Base-by-base conservation (phyloP, 495 filamentous ascomycete genomes). In the Haplographium delicatum region DNA sequence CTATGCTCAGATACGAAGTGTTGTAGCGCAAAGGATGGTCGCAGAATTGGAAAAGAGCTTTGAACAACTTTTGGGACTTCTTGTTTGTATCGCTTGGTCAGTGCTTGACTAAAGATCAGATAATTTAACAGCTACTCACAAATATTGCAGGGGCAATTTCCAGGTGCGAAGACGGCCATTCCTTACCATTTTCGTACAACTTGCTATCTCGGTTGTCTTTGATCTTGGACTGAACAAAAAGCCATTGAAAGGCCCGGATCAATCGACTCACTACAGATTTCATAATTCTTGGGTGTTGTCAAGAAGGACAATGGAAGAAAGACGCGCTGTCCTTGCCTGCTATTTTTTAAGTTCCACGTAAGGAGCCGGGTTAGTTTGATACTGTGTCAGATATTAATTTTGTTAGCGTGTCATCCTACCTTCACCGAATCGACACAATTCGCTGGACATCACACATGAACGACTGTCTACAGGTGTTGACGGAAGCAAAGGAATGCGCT, bases 391-490 rank as follows among this genome's bases (percentile, higher is more conserved):
- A 13, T n/a, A 13, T 13, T 31, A 31, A 31, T 31, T 7, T 31
- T 7, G 7, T 24, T 24, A 67, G 67, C 46, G 33, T 69, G 15
- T 69, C 65, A 11, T 54, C 56, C 6, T 62, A 65, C 42, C 62
- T 64, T 44, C 54, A 44, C 3, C 57, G 65, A 10, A 62, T 62
- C 5, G 61, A 69, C 37, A 30, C 62, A 2, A 53, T 72, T 52
- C 55, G 53, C 2, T 72, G 69, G 69, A 71, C 69, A 7, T 50
- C 62, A 6, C 54, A 65, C 27, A 67, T 71, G 65, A 63, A 68
- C 15, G 61, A 67, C 27, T 60, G 56, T 15, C 60, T 69, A 3
- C 50, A 25, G 16, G 35, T 59, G 13, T 46, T 71, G 8, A 44
- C 18, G 5, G 43, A 40, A 0, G 60, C 43, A 33, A 57, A 53